Base-by-base conservation (phyloP, 257 asterid genomes). In the Solanum etuberosum region DNA sequence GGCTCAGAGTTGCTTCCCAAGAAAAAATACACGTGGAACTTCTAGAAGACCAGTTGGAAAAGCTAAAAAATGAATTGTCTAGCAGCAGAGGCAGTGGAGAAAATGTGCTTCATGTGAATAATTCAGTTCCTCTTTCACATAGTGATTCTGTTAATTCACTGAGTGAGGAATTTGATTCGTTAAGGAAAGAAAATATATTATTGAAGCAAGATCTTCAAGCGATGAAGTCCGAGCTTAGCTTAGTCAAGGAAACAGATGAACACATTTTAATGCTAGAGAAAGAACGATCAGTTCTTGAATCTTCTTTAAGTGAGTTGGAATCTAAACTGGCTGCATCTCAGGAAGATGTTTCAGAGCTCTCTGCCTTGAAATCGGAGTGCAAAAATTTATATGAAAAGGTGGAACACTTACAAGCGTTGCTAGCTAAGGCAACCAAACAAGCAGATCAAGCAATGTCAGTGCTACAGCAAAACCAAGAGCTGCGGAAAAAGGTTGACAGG, bases 381-480 rank as follows among this genome's bases (percentile, higher is more conserved):
- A 90, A 90, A 87, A 89, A 68, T 83, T 93, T 97, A 83, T 91
- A 89, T 86, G 96, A 95, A 78, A 95, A 92, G 91, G 98, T 95
- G 61, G 98, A 95, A 67, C 90, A 93, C 88, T 91, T 97, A 71
- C 96, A 97, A 90, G 88, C 38, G 23, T 89, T 92, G 86, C 92
- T 97, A 18, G 94, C 93, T 86, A 93, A 91, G 88, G 93, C 98
- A 88, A 92, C 99, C 46, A 92, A 91, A 86, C 96, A 91, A 89
- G 97, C 97, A 63, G 96, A 97, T 89, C 95, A 94, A 88, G 96
- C 96, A 88, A 86, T 91, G 90, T 84, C 90, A 88, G 96, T 93
- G 61, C 88, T 97, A 87, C 96, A 94, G 91, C 98, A 95, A 90
- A 97, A 97, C 92, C 96, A 94, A 90, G 98, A 95, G 87, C 97